These are phyloP conservation scores for Middelhovenomyces tepae DNA, from an alignment of 805 yeast species.

Conservation along the genomic window DNA sequence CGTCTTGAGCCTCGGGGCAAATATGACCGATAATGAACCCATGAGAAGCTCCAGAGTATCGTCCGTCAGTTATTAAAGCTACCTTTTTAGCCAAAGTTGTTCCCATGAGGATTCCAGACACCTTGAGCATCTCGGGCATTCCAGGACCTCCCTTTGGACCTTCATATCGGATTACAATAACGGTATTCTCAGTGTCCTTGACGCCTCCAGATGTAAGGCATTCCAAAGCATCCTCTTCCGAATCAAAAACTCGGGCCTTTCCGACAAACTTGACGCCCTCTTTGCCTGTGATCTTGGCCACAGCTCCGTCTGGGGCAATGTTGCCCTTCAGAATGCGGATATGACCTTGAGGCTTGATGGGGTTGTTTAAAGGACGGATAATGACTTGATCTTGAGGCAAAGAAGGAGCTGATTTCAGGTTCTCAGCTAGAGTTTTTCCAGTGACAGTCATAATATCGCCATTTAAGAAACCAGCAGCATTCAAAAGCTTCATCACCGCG, in stretches of 20 bases:
- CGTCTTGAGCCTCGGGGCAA: conserved; percentile 94
- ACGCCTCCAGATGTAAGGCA: conserved; percentile 86
- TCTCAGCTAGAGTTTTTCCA: conserved; percentile 85
- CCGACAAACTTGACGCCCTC: conserved; percentile 94
- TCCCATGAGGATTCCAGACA: conserved; percentile 93
- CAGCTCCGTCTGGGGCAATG: conserved; percentile 87
- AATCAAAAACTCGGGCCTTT: conserved; percentile 77
- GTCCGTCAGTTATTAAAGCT: conserved; percentile 90
- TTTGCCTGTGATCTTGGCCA: conserved; percentile 95
- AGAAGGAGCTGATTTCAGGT: conserved; percentile 46
- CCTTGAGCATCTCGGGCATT: conserved; percentile 98
- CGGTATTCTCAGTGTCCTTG: conserved; percentile 87
- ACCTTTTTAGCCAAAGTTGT: conserved; percentile 83
- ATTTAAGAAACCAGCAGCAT: conserved; percentile 73
- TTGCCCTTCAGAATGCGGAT: conserved; percentile 76
- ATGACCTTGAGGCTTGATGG: conserved; percentile 83
- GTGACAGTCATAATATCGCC: conserved; percentile 78
- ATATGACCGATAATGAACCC: conserved; percentile 96
- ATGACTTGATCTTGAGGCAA: conserved; percentile 75
- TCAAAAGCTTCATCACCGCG: conserved; percentile 81
- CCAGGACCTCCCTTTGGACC: conserved; percentile 99
- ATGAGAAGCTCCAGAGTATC: conserved; percentile 97
- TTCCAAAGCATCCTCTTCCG: conserved; percentile 67
- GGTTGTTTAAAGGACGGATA: conserved; percentile 61
- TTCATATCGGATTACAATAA: conserved; percentile 86